Conservation (phyloP, 257 asterid genomes). For the Jacaranda mimosifolia region DNA sequence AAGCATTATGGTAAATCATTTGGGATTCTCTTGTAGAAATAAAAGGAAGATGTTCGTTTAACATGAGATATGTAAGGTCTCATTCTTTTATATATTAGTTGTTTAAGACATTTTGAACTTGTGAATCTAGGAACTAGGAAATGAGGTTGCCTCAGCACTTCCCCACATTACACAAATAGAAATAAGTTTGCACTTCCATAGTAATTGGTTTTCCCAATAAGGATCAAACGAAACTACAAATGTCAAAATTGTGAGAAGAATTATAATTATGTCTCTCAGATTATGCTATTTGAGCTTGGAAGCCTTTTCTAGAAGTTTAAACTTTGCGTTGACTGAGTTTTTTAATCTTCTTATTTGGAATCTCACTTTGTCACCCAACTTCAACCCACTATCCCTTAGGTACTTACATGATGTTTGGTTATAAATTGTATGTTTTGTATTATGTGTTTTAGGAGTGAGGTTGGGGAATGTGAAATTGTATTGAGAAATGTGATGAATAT, state of each 20-base stretch:
- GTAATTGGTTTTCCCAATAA: conserved; percentile 22
- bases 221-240: conserved; percentile 16
- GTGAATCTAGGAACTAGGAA: conserved; percentile 11
- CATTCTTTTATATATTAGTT: not conserved
- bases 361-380: too few relatives aligned
- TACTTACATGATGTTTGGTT: too few relatives aligned
- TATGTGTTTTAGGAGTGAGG: too few relatives aligned
- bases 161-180: not conserved
- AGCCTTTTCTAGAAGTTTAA: not conserved
- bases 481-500: too few relatives aligned
- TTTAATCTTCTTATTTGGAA: not conserved
- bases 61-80: not conserved
- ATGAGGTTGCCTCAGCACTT: not conserved
- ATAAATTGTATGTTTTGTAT: too few relatives aligned
- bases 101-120: not conserved
- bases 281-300: conserved; percentile 26
- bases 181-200: not conserved
- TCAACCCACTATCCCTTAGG: too few relatives aligned
- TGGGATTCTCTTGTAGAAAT: not conserved
- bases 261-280: conserved; percentile 28
- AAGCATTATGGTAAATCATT: not conserved
- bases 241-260: conserved; percentile 22
- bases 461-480: too few relatives aligned
- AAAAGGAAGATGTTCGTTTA: not conserved
- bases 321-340: conserved; percentile 26